Conservation (phyloP, 139 green algal species). For the Micractinium conductrix region DNA sequence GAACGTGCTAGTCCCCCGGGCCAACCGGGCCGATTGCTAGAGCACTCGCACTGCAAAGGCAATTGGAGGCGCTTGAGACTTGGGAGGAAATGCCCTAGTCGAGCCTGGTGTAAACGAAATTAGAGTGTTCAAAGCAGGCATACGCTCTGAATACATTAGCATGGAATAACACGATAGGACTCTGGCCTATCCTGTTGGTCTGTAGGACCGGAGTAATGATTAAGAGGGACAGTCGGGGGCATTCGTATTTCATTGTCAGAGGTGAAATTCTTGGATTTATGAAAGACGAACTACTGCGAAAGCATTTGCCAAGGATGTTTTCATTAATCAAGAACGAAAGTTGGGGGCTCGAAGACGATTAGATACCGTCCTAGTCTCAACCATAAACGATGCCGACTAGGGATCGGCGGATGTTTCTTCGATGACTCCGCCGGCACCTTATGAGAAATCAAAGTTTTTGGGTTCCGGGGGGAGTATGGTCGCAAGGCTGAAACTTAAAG, state of each 20-base stretch:
- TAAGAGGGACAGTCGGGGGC: slow-evolving; percentile 98
- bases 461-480: slow-evolving; percentile 97
- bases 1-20: too few relatives aligned
- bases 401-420: slow-evolving; percentile 95
- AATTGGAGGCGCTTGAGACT: too few relatives aligned
- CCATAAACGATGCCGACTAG: slow-evolving; percentile 99
- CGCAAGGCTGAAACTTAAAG: slow-evolving; percentile 96
- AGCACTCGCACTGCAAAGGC: too few relatives aligned
- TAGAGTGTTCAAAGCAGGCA: too few relatives aligned
- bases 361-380: slow-evolving; percentile 99
- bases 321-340: slow-evolving; percentile 99
- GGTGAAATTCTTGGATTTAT: slow-evolving; percentile 99
- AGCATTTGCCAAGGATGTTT: slow-evolving; percentile 99
- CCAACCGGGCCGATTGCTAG: too few relatives aligned
- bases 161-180: too few relatives aligned
- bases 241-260: slow-evolving; percentile 99
- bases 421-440: slow-evolving; percentile 98
- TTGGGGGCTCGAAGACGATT: slow-evolving; percentile 99
- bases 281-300: slow-evolving; percentile 99
- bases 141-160: too few relatives aligned
- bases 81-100: too few relatives aligned
- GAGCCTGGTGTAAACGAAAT: too few relatives aligned
- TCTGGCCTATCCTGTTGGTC: too few relatives aligned
- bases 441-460: slow-evolving; percentile 99
- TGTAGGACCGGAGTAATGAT: slow-evolving; percentile 98